Conservation (phyloP, 1,139 yeast species). For the Hyphopichia fennica region DNA sequence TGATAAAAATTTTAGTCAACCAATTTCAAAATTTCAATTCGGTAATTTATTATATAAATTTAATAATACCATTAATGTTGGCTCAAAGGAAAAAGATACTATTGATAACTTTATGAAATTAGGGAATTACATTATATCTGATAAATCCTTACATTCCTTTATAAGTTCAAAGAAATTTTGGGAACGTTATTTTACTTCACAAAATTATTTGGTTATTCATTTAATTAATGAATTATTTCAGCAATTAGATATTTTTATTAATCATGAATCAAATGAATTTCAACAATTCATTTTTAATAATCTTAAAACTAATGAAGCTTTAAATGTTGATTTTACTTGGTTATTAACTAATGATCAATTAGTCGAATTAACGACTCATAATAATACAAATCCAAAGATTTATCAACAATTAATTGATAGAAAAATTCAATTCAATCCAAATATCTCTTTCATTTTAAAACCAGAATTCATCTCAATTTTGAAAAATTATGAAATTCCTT, state of each 20-base stretch:
- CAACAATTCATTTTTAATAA: conserved; percentile 12
- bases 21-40: conserved; percentile 2
- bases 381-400: neutral
- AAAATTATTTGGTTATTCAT: conserved; percentile 20
- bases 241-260: conserved; percentile 19
- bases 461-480: conserved; percentile 1
- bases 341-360: conserved; percentile 18
- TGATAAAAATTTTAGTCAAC: conserved; percentile 2
- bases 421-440: conserved; percentile 1
- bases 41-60: neutral
- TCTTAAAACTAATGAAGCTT: conserved; percentile 9
- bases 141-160: conserved; percentile 5
- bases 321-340: conserved; percentile 19
- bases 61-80: neutral
- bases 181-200: conserved; percentile 11
- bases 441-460: neutral
- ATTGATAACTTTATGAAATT: conserved; percentile 2
- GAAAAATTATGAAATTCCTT: neutral
- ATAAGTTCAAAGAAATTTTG: conserved; percentile 26
- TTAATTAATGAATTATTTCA: conserved; percentile 40
- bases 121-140: conserved; percentile 8
- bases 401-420: conserved; percentile 5
- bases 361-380: neutral
- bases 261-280: conserved; percentile 9
- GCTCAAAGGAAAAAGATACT: neutral